Percentiles rank a stretch among this genome's conserved stretches.
These are phyloP conservation scores for Yamadazyma pseudoaaseri DNA, from an alignment of 1,139 yeast genomes.

Conservation along the genomic window DNA sequence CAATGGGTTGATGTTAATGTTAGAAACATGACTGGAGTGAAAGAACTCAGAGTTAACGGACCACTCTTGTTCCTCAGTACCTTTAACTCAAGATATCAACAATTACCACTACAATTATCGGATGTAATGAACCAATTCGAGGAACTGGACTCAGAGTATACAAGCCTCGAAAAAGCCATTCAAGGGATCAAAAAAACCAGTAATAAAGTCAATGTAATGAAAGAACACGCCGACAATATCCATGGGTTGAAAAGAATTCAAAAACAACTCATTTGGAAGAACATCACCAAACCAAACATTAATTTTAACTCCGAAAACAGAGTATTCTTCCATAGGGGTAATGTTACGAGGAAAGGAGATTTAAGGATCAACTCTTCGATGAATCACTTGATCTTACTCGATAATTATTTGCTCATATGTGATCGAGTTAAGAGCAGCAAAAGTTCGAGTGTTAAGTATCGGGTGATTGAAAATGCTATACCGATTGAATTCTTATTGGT, in stretches of 20 bases:
- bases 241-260: conserved; percentile 48
- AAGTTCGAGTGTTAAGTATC: conserved; percentile 27
- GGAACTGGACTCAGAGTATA: conserved; percentile 55
- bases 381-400: conserved; percentile 62
- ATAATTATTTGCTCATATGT: conserved; percentile 69
- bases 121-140: conserved; percentile 53
- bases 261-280: conserved; percentile 50
- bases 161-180: conserved; percentile 54
- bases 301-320: conserved; percentile 58
- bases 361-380: conserved; percentile 51
- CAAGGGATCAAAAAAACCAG: conserved; percentile 38
- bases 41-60: conserved; percentile 50
- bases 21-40: conserved; percentile 36
- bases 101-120: conserved; percentile 62
- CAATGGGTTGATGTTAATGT: conserved; percentile 51
- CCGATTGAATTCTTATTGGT: conserved; percentile 59
- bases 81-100: conserved; percentile 71
- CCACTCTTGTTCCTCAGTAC: conserved; percentile 70
- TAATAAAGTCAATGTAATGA: conserved; percentile 46
- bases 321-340: conserved; percentile 59
- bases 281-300: conserved; percentile 41
- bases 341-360: conserved; percentile 61
- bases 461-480: conserved; percentile 57
- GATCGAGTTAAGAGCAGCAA: conserved; percentile 40
- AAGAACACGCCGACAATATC: conserved; percentile 54